Evolutionary conservation across 352 stramenopile species (phyloP), one percentile per base, ranked within the genome.

Genomic region (Albugo candida): DNA sequence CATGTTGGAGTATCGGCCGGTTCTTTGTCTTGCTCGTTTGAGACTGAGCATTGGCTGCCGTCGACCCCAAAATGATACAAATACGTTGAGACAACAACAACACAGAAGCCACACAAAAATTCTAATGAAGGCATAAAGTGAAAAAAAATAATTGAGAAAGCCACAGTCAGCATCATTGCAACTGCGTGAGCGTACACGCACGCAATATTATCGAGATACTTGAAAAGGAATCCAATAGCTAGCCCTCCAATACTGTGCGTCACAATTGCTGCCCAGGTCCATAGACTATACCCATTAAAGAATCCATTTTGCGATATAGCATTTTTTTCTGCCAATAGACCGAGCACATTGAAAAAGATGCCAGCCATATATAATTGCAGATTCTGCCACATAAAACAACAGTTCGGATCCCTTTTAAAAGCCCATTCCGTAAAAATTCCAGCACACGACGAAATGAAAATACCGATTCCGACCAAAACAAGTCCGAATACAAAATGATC

Each of bases 171-270:
- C 69, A 92, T 84, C 78, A 92, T 92, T 27, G 75, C 78, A 51
- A 92, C 65, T 17, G 74, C 76, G 47, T 92, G 78, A 16, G 73
- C 71, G 60, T 85, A 88, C 5, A 88, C 73, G 47, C 69, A 82
- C 34, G 74, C 78, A n/a, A 92, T 92, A 55, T 92, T 92, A 72
- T 92, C 78, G n/a, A 92, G 45, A 52, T 75, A 92, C 58, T 88
- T 88, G 49, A 92, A 62, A 45, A 92, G 83, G 24, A 79, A 63
- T 39, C 70, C 75, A 61, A 88, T 79, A 36, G 59, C 73, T 47
- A 92, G 74, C 35, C 78, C 78, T 27, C 59, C 71, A 36, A 82
- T 55, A 36, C 67, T 83, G 58, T 88, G 81, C 37, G 87, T 70
- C 6, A 67, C 56, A 34, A 92, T 69, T 37, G 86, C 75, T 1